These are phyloP conservation scores for Firmiana major DNA, from an alignment of 345 rosid species.

Conservation along the genomic window DNA sequence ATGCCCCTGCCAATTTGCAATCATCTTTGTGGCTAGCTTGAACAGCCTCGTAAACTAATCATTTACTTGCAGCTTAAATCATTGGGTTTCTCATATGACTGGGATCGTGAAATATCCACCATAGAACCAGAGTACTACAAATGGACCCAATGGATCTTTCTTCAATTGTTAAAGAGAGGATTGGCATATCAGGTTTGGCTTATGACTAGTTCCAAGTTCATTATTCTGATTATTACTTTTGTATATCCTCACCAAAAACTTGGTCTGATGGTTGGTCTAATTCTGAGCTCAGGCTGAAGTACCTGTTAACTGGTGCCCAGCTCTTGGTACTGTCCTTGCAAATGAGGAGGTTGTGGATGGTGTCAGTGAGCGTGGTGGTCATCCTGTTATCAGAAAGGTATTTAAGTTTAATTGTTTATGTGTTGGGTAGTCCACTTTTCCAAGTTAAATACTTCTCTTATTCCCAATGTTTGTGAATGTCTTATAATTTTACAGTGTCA, in stretches of 20 bases:
- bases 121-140: conserved; percentile 81
- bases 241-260: conserved; percentile 18
- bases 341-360: conserved; percentile 99
- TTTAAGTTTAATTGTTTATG: conserved; percentile 4
- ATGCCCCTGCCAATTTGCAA: background rate
- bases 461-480: conserved; percentile 22
- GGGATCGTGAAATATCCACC: conserved; percentile 97
- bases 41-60: background rate
- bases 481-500: conserved; percentile 83
- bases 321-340: conserved; percentile 97
- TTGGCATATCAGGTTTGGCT: conserved; percentile 85
- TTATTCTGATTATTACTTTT: background rate
- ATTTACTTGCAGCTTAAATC: conserved; percentile 74
- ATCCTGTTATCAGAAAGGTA: conserved; percentile 96
- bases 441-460: conserved; percentile 19
- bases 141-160: conserved; percentile 99
- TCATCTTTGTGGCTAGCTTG: background rate
- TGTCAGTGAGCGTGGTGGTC: conserved; percentile 94
- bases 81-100: conserved; percentile 87
- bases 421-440: background rate
- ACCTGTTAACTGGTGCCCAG: conserved; percentile 98
- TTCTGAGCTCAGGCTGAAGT: conserved; percentile 76
- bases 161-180: conserved; percentile 90
- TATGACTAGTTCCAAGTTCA: conserved; percentile 9
- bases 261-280: conserved; percentile 18